Conservation (phyloP, 106 monocot genomes). For the Narthecium ossifragum region DNA sequence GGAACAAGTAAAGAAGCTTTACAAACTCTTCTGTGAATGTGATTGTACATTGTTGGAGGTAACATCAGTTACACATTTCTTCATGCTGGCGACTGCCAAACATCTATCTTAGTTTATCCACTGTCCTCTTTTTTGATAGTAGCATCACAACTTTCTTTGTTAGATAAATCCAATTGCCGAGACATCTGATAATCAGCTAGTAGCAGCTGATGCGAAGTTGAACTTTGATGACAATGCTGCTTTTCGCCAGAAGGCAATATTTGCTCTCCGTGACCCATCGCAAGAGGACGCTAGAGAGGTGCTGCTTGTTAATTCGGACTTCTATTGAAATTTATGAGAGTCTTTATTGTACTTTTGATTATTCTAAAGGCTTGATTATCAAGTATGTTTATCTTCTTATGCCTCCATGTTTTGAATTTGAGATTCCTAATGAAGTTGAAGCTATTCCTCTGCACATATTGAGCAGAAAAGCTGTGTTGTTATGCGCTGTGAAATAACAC, state of each 20-base stretch:
- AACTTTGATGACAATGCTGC: constrained; percentile 99
- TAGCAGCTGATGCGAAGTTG: constrained; percentile 98
- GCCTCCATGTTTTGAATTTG: too few relatives aligned
- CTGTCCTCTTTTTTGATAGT: not conserved
- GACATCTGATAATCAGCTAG: constrained; percentile 82
- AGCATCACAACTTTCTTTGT: not conserved
- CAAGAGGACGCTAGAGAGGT: constrained; percentile 99
- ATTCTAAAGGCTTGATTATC: too few relatives aligned
- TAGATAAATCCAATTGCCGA: constrained; percentile 97
- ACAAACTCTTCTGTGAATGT: constrained; percentile 74
- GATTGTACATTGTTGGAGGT: constrained; percentile 96
- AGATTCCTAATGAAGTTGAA: too few relatives aligned
- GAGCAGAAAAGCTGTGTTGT: too few relatives aligned
- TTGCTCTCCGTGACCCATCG: constrained; percentile 77
- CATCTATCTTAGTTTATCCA: constrained; percentile 3
- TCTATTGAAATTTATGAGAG: too few relatives aligned
- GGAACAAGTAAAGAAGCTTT: constrained; percentile 97
- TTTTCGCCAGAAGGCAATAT: constrained; percentile 86
- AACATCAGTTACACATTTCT: too few relatives aligned
- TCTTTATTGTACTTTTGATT: too few relatives aligned
- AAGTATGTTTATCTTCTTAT: too few relatives aligned
- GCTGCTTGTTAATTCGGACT: too few relatives aligned
- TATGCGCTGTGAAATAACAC: too few relatives aligned
- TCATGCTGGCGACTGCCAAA: too few relatives aligned
- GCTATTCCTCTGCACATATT: too few relatives aligned